phyloP scores from a whole-genome alignment of 2,329 filamentous ascomycete genomes.

The Monosporascus cannonballus region DNA sequence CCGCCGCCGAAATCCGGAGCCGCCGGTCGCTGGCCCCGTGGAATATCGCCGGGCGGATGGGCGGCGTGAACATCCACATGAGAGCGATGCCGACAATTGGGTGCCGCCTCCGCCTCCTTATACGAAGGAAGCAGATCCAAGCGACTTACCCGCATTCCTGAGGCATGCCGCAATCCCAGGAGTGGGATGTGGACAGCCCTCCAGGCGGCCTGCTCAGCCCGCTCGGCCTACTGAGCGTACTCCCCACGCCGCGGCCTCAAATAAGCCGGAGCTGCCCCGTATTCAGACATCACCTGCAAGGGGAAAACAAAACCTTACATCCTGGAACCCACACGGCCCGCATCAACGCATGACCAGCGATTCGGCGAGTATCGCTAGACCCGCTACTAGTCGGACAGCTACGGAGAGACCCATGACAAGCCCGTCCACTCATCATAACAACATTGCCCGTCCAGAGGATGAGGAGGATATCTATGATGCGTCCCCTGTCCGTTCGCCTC shows the following conservation, averaged over 20 bases:
- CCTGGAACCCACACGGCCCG: constrained; percentile 11
- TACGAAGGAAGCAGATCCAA: constrained; percentile 52
- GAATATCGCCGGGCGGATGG: constrained; percentile 65
- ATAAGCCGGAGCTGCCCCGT: constrained; percentile 23
- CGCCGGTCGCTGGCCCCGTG: constrained; percentile 46
- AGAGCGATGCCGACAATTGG: constrained; percentile 86
- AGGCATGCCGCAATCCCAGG: constrained; percentile 41
- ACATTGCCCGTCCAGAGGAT: constrained; percentile 4
- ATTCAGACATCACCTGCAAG: constrained; percentile 19
- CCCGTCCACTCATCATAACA: constrained; percentile 8
- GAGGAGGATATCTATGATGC: constrained; percentile 24
- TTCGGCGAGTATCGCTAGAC: constrained; percentile 3
- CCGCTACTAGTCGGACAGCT: constrained; percentile 1
- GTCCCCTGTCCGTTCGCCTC: constrained; percentile 18
- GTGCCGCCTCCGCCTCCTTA: constrained; percentile 81
- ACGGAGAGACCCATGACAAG: constrained; percentile 10
- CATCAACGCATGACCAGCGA: constrained; percentile 7
- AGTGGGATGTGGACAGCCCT: constrained; percentile 7
- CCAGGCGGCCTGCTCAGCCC: constrained; percentile 8
- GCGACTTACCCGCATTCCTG: constrained; percentile 50
- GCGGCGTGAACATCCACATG: constrained; percentile 68
- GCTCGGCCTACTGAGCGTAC: constrained; percentile 16
- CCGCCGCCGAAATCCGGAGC: constrained; percentile 57
- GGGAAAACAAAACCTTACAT: constrained; percentile 11
- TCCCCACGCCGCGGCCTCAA: constrained; percentile 10